Percentiles rank a stretch among this genome's conserved stretches.
These are phyloP conservation scores for Coemansia brasiliensis DNA, from an alignment of 192 early-diverging fungal genomes.

Conservation along the genomic window DNA sequence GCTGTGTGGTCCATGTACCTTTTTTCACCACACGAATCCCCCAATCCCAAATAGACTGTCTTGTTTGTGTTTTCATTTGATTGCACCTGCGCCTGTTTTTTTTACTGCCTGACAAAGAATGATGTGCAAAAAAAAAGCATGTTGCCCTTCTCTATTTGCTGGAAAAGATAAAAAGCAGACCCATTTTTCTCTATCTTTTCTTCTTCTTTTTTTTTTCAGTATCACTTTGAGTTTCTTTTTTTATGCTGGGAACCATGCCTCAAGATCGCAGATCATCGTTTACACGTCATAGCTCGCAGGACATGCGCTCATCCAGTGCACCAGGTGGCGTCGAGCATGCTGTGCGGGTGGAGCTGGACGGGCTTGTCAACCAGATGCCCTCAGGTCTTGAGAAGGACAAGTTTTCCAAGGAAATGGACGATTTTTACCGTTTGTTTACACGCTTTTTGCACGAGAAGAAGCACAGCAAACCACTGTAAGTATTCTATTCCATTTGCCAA, in stretches of 20 bases:
- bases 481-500: too few relatives aligned
- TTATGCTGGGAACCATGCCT: slow-evolving; percentile 15
- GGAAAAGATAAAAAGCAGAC: too few relatives aligned
- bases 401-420: slow-evolving; percentile 82
- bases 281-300: slow-evolving; percentile 52
- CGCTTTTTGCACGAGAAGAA: slow-evolving; percentile 82
- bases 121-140: too few relatives aligned
- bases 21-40: too few relatives aligned
- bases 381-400: slow-evolving; percentile 43
- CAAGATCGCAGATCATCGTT: slow-evolving; percentile 51
- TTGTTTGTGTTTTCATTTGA: too few relatives aligned
- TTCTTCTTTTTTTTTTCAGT: neutral
- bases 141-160: too few relatives aligned
- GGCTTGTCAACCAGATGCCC: slow-evolving; percentile 36
- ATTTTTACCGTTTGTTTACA: slow-evolving; percentile 78
- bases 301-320: slow-evolving; percentile 40
- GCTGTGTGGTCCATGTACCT: too few relatives aligned
- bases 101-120: too few relatives aligned
- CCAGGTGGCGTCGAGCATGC: slow-evolving; percentile 53
- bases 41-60: too few relatives aligned
- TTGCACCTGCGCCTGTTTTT: too few relatives aligned
- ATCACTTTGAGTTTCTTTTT: neutral
- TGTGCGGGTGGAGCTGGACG: slow-evolving; percentile 50
- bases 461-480: slow-evolving; percentile 57
- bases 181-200: neutral